Conservation (phyloP, 331 rosid genomes). For the Malus hybrid region DNA sequence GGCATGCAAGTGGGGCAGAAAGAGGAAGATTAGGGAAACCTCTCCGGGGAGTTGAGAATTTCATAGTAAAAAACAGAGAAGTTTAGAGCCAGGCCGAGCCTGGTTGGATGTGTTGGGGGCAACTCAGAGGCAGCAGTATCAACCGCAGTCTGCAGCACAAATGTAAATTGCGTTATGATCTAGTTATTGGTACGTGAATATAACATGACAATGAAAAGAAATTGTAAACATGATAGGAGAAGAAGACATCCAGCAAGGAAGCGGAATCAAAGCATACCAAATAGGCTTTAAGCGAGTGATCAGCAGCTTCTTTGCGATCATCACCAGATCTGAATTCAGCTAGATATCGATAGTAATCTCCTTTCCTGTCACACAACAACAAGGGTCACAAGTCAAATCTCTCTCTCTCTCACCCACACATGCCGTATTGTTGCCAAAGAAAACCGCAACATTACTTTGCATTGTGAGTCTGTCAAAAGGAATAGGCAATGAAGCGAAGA, state of each 20-base stretch:
- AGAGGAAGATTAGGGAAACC: conserved; percentile 5
- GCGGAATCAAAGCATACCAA: conserved; percentile 16
- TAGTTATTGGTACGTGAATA: not conserved
- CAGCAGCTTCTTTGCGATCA: conserved; percentile 34
- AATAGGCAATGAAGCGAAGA: not conserved
- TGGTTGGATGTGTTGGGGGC: conserved; percentile 36
- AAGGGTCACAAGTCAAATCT: not conserved
- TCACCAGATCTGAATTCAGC: conserved; percentile 32
- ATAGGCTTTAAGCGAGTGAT: conserved; percentile 35
- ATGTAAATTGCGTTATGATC: not conserved
- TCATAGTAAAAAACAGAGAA: conserved; percentile 41
- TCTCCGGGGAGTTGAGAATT: conserved; percentile 38
- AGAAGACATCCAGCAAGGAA: not conserved
- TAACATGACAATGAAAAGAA: not conserved
- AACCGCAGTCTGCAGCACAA: conserved; percentile 23
- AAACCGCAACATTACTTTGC: not conserved
- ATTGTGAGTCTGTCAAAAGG: not conserved
- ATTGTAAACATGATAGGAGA: not conserved
- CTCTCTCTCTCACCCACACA: not conserved
- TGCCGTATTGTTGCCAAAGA: not conserved
- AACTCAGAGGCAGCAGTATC: conserved; percentile 22
- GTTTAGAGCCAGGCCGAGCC: conserved; percentile 39
- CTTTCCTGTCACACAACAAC: conserved; percentile 23
- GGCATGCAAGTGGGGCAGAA: not conserved
- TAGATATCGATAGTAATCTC: conserved; percentile 39